These are phyloP conservation scores for Penicillium mononematosum DNA, from an alignment of 495 filamentous ascomycete genomes.

Conservation along the genomic window DNA sequence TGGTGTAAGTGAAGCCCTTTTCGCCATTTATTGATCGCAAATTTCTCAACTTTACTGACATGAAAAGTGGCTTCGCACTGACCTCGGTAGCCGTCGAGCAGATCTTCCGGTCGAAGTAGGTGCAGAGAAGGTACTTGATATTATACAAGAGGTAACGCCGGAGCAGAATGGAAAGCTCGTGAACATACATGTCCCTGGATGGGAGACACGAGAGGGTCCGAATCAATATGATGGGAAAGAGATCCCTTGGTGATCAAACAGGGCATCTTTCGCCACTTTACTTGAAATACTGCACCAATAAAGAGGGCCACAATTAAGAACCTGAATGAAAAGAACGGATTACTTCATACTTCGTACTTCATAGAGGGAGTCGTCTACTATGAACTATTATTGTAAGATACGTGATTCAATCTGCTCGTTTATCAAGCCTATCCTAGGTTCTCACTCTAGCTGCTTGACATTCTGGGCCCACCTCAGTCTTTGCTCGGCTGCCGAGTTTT, in stretches of 20 bases:
- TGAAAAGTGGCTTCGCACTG: conserved; percentile 50
- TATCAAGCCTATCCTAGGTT: neutral
- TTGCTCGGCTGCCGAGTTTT: conserved; percentile 19
- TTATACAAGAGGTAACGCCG: conserved; percentile 36
- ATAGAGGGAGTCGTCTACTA: neutral
- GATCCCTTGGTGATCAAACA: conserved; percentile 31
- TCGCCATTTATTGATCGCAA: neutral
- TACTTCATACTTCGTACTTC: neutral
- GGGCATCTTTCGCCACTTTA: neutral
- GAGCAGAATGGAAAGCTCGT: conserved; percentile 46
- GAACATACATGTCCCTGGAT: conserved; percentile 46
- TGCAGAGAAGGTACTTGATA: conserved; percentile 44
- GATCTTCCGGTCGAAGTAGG: conserved; percentile 46
- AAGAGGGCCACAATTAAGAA: neutral
- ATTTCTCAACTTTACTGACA: conserved; percentile 33
- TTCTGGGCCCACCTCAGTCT: neutral
- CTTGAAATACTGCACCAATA: neutral
- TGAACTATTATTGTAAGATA: neutral
- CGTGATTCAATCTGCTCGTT: neutral
- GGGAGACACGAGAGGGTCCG: conserved; percentile 34
- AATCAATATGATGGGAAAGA: conserved; percentile 41
- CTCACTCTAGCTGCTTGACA: neutral
- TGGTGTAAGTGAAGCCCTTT: conserved; percentile 37
- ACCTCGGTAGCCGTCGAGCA: conserved; percentile 43
- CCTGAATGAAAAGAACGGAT: neutral